A percentile compares a stretch with the other conserved stretches of the same genome.
phyloP scores from a whole-genome alignment of 306 rosid genomes.

The Lablab purpureus region DNA sequence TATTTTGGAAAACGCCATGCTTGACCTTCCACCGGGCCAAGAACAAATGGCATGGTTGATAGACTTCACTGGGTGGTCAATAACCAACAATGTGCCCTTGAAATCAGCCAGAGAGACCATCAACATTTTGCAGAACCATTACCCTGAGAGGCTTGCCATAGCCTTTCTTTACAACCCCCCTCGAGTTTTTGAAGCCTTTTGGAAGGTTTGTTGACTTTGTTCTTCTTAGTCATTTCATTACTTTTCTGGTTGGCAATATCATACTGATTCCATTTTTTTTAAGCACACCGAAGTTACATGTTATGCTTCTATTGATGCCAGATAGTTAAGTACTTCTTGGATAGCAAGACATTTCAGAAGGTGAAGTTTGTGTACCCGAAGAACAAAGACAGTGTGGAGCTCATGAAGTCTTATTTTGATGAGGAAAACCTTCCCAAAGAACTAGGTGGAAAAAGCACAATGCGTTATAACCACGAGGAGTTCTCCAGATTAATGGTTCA shows the following conservation, averaged over 20 bases:
- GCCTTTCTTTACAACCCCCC: conserved; percentile 65
- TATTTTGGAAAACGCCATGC: conserved; percentile 77
- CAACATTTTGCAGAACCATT: conserved; percentile 52
- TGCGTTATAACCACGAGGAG: conserved; percentile 77
- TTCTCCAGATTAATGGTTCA: conserved; percentile 74
- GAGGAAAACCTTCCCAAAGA: conserved; percentile 85
- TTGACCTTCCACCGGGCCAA: conserved; percentile 61
- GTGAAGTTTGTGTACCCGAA: conserved; percentile 87
- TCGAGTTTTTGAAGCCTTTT: conserved; percentile 59
- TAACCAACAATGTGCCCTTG: conserved; percentile 54
- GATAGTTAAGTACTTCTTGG: conserved; percentile 91
- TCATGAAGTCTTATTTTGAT: conserved; percentile 80
- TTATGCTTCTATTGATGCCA: conserved; percentile 52
- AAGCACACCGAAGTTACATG: neutral
- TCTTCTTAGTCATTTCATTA: neutral
- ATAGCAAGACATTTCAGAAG: conserved; percentile 83
- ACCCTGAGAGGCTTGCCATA: conserved; percentile 61
- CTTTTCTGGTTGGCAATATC: neutral
- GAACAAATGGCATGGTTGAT: conserved; percentile 80
- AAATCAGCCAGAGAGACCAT: conserved; percentile 53
- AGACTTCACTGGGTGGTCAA: conserved; percentile 61
- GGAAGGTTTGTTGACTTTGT: conserved; percentile 51
- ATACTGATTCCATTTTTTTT: conserved; percentile 9
- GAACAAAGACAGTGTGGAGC: conserved; percentile 80
- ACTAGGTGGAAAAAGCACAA: conserved; percentile 78